Percentiles rank a stretch among this genome's conserved stretches.
Conservation (phyloP, 768 basidiomycete genomes). For the Lentinula raphanica region DNA sequence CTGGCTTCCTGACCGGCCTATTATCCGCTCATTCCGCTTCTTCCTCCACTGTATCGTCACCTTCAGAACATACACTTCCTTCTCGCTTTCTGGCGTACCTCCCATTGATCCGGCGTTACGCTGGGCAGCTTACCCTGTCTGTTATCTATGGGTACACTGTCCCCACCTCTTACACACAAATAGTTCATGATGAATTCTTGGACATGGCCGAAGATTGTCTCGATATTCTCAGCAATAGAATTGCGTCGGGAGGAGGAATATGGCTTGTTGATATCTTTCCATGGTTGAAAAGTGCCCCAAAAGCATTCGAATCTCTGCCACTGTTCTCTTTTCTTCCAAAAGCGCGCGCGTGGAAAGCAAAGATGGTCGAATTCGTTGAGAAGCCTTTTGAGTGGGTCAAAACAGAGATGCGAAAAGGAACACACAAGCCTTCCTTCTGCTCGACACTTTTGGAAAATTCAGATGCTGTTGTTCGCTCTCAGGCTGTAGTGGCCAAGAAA, state of each 20-base stretch:
- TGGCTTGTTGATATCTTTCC: constrained; percentile 48
- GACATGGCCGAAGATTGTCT: constrained; percentile 38
- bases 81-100: constrained; percentile 5
- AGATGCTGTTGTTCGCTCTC: constrained; percentile 16
- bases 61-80: constrained; percentile 20
- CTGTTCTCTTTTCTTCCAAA: constrained; percentile 62
- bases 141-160: constrained; percentile 61
- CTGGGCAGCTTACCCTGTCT: constrained; percentile 50
- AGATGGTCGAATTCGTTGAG: constrained; percentile 61
- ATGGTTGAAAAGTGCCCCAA: constrained; percentile 50
- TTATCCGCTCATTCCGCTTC: constrained; percentile 24
- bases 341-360: constrained; percentile 55
- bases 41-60: background rate
- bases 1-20: constrained; percentile 51
- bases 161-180: constrained; percentile 10
- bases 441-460: constrained; percentile 19
- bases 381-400: constrained; percentile 56
- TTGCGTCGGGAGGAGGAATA: constrained; percentile 39
- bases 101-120: constrained; percentile 43
- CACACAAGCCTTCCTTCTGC: constrained; percentile 35
- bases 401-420: constrained; percentile 43
- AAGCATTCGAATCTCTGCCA: constrained; percentile 46
- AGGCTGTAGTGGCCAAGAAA: background rate
- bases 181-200: constrained; percentile 34
- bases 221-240: constrained; percentile 33